A percentile compares a stretch with the other conserved stretches of the same genome.
phyloP scores from a whole-genome alignment of 768 basidiomycete species.

The Auricularia cornea region DNA sequence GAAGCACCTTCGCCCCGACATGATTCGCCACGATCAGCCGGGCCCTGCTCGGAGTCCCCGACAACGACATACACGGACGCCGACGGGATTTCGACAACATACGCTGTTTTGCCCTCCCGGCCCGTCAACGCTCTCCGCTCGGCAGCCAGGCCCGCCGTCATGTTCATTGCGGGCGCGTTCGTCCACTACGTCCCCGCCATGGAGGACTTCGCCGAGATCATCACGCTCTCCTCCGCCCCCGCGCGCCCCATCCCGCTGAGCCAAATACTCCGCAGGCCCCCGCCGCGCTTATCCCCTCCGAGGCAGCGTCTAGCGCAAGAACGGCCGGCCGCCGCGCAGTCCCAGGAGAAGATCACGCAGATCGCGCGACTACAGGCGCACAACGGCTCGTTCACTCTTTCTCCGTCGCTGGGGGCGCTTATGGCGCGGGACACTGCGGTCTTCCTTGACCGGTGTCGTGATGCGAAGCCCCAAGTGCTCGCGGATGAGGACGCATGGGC shows the following conservation, averaged over 20 bases:
- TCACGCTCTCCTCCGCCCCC: background rate
- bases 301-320: background rate
- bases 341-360: constrained; percentile 20
- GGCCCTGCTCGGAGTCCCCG: background rate
- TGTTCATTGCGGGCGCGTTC: background rate
- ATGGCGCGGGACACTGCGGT: constrained; percentile 11
- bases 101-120: background rate
- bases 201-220: background rate
- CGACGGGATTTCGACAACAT: background rate
- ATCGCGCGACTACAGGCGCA: constrained; percentile 33
- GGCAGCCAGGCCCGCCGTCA: background rate
- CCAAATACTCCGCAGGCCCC: background rate
- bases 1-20: too few relatives aligned
- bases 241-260: background rate
- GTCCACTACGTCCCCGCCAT: background rate
- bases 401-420: constrained; percentile 24
- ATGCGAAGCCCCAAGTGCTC: background rate
- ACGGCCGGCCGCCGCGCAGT: background rate
- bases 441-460: background rate
- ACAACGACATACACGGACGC: background rate
- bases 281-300: background rate
- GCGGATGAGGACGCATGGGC: background rate
- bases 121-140: background rate
- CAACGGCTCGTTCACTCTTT: constrained; percentile 40
- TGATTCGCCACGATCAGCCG: too few relatives aligned